Percentiles rank a stretch among this genome's conserved stretches.
These are phyloP conservation scores for Cryphonectria parasitica DNA, from an alignment of 2,329 filamentous ascomycete genomes.

Conservation along the genomic window DNA sequence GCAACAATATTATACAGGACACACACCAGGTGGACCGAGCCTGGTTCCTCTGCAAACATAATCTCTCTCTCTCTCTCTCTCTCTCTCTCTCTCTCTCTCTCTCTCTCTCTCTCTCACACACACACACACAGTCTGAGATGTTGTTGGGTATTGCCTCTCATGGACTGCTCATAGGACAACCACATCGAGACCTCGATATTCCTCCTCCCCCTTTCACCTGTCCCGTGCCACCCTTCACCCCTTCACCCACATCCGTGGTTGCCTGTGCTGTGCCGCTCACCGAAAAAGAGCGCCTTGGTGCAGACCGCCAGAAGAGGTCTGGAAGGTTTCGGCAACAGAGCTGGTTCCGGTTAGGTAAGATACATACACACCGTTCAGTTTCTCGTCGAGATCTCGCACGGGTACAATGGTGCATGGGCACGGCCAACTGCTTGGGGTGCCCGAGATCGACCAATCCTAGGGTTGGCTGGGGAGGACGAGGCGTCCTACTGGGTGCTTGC, in stretches of 20 bases:
- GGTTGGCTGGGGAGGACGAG: background rate
- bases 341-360: slow-evolving; percentile 2
- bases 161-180: background rate
- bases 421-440: background rate
- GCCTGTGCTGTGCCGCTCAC: background rate
- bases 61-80: too few species aligned
- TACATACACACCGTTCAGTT: background rate
- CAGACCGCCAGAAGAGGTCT: slow-evolving; percentile 1
- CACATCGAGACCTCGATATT: background rate
- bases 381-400: background rate
- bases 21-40: background rate
- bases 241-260: background rate
- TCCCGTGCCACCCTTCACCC: background rate
- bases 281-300: background rate
- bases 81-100: background rate
- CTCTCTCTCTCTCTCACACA: background rate
- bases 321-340: background rate
- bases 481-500: background rate
- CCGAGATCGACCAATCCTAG: background rate
- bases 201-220: background rate
- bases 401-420: background rate
- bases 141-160: background rate
- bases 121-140: background rate
- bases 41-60: too few species aligned
- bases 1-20: background rate